A percentile compares a stretch with the other conserved stretches of the same genome.
These are phyloP conservation scores for Hypoxylon lienhwacheense DNA, from an alignment of 495 filamentous ascomycete genomes.

Conservation along the genomic window DNA sequence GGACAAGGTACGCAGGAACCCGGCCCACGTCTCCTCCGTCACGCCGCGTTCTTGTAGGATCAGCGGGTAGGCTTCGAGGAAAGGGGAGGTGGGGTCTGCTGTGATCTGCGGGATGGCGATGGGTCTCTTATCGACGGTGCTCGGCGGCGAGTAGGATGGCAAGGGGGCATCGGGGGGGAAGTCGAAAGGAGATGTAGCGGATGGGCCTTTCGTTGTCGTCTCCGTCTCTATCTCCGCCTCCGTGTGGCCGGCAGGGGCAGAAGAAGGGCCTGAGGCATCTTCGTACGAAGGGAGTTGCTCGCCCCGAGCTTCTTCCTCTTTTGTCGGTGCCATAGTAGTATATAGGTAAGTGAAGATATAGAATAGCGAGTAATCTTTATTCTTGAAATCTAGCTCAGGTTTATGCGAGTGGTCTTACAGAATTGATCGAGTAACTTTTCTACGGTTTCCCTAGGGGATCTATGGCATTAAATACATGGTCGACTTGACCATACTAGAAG, in stretches of 20 bases:
- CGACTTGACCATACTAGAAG: too few relatives aligned
- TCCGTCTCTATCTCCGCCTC: not conserved
- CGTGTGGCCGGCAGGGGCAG: not conserved
- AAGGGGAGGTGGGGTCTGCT: constrained; percentile 26
- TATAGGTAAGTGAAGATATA: not conserved
- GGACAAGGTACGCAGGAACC: constrained; percentile 37
- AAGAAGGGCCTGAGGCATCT: constrained; percentile 6
- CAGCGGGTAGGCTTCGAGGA: constrained; percentile 34
- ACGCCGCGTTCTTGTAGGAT: constrained; percentile 33
- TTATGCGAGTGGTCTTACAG: too few relatives aligned
- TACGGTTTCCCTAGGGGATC: too few relatives aligned
- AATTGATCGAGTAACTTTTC: too few relatives aligned
- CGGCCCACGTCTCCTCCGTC: constrained; percentile 29
- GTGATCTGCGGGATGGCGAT: constrained; percentile 39
- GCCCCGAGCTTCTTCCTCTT: constrained; percentile 19
- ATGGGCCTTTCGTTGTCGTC: constrained; percentile 10
- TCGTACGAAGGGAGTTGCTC: constrained; percentile 23
- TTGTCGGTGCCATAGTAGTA: constrained; percentile 9
- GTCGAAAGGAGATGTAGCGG: constrained; percentile 35
- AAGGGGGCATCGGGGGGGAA: constrained; percentile 32
- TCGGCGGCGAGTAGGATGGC: constrained; percentile 9
- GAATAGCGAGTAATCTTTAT: too few relatives aligned
- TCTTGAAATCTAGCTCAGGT: too few relatives aligned
- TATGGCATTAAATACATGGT: too few relatives aligned
- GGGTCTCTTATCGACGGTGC: constrained; percentile 9